A percentile compares a stretch with the other conserved stretches of the same genome.
These are phyloP conservation scores for Ogataea nonfermentans DNA, from an alignment of 805 yeast species.

Conservation along the genomic window DNA sequence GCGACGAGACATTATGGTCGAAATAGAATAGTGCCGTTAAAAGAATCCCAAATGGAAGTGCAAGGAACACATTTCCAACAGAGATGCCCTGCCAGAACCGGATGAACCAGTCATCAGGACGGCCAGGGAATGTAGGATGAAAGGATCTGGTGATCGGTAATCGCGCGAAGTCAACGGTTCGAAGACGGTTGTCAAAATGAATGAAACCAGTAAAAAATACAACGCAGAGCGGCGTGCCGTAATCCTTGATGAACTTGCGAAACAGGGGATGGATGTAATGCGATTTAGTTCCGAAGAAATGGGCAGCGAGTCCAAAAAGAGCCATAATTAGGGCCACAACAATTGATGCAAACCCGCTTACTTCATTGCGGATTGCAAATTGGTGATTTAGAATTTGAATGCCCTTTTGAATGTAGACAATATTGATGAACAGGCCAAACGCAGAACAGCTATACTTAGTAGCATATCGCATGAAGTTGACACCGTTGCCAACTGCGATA, in stretches of 20 bases:
- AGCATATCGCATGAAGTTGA: conserved; percentile 64
- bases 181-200: conserved; percentile 82
- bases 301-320: conserved; percentile 65
- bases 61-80: conserved; percentile 78
- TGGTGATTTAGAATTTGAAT: conserved; percentile 76
- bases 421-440: conserved; percentile 87
- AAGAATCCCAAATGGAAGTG: conserved; percentile 88
- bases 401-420: conserved; percentile 88
- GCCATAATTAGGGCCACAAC: conserved; percentile 74
- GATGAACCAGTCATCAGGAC: conserved; percentile 72
- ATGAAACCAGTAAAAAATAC: conserved; percentile 89
- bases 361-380: conserved; percentile 43
- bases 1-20: conserved; percentile 92
- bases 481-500: conserved; percentile 67
- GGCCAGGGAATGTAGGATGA: conserved; percentile 58
- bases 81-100: conserved; percentile 68
- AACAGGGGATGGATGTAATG: conserved; percentile 57
- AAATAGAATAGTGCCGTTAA: conserved; percentile 84
- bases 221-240: conserved; percentile 79
- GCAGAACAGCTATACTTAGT: conserved; percentile 87
- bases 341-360: conserved; percentile 59
- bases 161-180: conserved; percentile 52
- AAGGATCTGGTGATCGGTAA: conserved; percentile 74
- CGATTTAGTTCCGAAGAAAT: conserved; percentile 57
- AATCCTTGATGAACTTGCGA: conserved; percentile 77